Base-by-base conservation (phyloP, 768 basidiomycete genomes). In the Suillus plorans region DNA sequence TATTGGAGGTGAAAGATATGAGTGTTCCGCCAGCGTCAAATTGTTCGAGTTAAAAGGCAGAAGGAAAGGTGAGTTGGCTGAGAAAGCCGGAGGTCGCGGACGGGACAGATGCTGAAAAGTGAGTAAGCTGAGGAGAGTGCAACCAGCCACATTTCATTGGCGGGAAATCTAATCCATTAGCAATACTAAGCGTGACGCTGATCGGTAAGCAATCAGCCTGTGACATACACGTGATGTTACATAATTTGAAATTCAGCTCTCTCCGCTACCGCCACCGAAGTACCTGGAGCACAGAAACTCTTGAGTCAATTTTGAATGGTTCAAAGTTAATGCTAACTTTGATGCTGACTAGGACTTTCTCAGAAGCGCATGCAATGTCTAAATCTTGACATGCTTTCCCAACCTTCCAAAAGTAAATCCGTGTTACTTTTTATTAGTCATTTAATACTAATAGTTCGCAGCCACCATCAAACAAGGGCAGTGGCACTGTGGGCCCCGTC, bases 171-270 rank as follows among this genome's bases (percentile, higher is more conserved):
- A 65, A 53, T 63, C 49, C 63, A 66, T 66, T 66, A 66, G 66
- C 66, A 66, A 66, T 47, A 63, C 61, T 50, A 62, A 64, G 71
- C 65, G 63, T 64, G 60, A 64, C 62, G 63, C 58, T 68, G 67
- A 69, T 76, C 73, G 68, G 76, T 77, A 74, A 76, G 76, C 76
- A 77, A 64, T 62, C 36, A 59, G 57, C 41, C 25, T 41, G 39
- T 59, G 57, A 59, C 57, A 59, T 1, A 1, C 68, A 65, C 66
- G 71, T 72, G 60, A 58, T 64, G 22, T 13, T 2, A 59, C 37
- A 1, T 58, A 57, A 74, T 63, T 8, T 45, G 75, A 60, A 77
- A 44, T 65, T 20, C 9, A 62, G 67, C 67, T 41, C 72, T 41
- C 72, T 72, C 20, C 20, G 12, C 25, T 39, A 20, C 59, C 31